These are phyloP conservation scores for Achaetomiella virescens DNA, from an alignment of 495 filamentous ascomycete genomes.

Conservation along the genomic window DNA sequence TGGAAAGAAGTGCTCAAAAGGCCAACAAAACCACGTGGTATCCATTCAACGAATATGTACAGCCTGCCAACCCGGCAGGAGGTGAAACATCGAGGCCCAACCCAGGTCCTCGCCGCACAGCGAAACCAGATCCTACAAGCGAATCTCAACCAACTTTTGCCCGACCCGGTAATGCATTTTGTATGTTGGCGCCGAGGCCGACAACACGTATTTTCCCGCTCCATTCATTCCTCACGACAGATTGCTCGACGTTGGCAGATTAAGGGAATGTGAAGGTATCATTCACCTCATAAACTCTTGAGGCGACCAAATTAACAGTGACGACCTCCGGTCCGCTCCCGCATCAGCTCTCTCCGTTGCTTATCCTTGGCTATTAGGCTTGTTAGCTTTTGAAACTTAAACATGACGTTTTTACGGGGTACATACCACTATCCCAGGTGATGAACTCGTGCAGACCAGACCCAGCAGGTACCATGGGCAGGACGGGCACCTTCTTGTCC, in stretches of 20 bases:
- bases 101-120: neutral
- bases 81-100: conserved; percentile 1
- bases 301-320: conserved; percentile 32
- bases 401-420: neutral
- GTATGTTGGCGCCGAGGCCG: conserved; percentile 2
- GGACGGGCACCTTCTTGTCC: conserved; percentile 91
- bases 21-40: conserved; percentile 19
- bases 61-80: conserved; percentile 11
- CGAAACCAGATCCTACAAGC: conserved; percentile 11
- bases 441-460: conserved; percentile 88
- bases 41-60: conserved; percentile 23
- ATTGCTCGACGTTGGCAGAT: neutral
- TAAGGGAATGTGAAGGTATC: neutral
- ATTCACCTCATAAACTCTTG: neutral
- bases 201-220: conserved; percentile 4
- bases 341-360: conserved; percentile 65
- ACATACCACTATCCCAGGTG: conserved; percentile 74
- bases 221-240: conserved; percentile 5
- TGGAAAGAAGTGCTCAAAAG: neutral
- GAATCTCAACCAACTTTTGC: conserved; percentile 15
- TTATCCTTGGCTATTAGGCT: conserved; percentile 61
- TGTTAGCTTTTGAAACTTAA: conserved; percentile 28
- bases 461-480: conserved; percentile 93
- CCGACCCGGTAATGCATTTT: conserved; percentile 17
- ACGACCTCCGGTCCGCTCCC: conserved; percentile 55